Conservation (phyloP, 2,329 filamentous ascomycete species). For the Trichoderma breve region DNA sequence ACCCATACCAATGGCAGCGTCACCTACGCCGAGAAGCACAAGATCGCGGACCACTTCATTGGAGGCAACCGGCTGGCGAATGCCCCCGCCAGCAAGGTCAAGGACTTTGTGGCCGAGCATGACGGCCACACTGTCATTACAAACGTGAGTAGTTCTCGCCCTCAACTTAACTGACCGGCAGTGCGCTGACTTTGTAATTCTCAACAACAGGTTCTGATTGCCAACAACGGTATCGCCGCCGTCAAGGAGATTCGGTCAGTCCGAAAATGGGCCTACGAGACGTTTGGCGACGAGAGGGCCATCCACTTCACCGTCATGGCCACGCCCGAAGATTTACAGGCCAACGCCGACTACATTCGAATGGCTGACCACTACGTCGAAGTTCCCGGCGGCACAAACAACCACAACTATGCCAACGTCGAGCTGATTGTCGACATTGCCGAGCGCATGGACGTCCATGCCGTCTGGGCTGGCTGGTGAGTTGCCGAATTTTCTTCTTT, state of each 20-base stretch:
- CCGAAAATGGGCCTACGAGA: slow-evolving; percentile 99
- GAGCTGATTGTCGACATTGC: slow-evolving; percentile 98
- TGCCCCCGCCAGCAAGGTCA: slow-evolving; percentile 81
- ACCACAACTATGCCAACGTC: slow-evolving; percentile 99
- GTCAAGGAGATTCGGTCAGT: slow-evolving; percentile 99
- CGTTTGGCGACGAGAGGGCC: slow-evolving; percentile 94
- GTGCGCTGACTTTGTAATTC: not conserved
- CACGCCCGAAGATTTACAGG: slow-evolving; percentile 93
- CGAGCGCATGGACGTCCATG: slow-evolving; percentile 97
- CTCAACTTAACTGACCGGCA: too few relatives aligned
- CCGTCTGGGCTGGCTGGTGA: slow-evolving; percentile 98
- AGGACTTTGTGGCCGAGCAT: slow-evolving; percentile 88
- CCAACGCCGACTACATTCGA: slow-evolving; percentile 98
- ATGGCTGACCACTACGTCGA: slow-evolving; percentile 99
- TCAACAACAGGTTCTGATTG: slow-evolving; percentile 82
- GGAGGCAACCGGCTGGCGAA: slow-evolving; percentile 85
- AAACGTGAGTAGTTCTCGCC: slow-evolving; percentile 62
- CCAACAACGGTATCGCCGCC: slow-evolving; percentile 99
- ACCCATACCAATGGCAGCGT: slow-evolving; percentile 58
- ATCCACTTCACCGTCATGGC: slow-evolving; percentile 99
- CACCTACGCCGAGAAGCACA: slow-evolving; percentile 77
- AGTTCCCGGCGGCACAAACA: slow-evolving; percentile 97
- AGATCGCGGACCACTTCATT: slow-evolving; percentile 90
- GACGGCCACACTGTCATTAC: slow-evolving; percentile 98
- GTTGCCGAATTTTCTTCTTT: slow-evolving; percentile 29